These are phyloP conservation scores for Lactarius pseudohatsudake DNA, from an alignment of 768 basidiomycete genomes.

Conservation along the genomic window DNA sequence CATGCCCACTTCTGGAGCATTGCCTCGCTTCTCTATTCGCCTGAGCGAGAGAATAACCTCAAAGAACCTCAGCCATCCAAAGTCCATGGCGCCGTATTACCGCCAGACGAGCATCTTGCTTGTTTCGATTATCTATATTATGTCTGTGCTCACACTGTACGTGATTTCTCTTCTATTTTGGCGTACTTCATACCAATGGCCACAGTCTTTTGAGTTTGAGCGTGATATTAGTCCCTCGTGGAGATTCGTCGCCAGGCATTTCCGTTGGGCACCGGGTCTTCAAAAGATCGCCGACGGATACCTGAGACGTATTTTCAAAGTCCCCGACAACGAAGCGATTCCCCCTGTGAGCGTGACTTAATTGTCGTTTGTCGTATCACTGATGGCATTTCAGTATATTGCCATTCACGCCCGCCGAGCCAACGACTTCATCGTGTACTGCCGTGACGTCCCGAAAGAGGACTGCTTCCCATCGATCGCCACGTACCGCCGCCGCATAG, in stretches of 20 bases:
- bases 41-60: slow-evolving; percentile 34
- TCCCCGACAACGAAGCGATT: slow-evolving; percentile 32
- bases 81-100: slow-evolving; percentile 31
- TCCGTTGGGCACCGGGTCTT: slow-evolving; percentile 38
- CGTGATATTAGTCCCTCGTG: slow-evolving; percentile 39
- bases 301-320: slow-evolving; percentile 34
- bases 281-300: slow-evolving; percentile 36
- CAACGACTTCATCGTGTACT: slow-evolving; percentile 34
- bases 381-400: slow-evolving; percentile 15
- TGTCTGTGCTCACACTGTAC: slow-evolving; percentile 36
- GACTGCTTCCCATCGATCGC: slow-evolving; percentile 44
- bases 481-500: slow-evolving; percentile 29
- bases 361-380: not conserved
- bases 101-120: slow-evolving; percentile 42
- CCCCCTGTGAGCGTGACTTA: slow-evolving; percentile 36
- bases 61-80: slow-evolving; percentile 33
- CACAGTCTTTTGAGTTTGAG: slow-evolving; percentile 36
- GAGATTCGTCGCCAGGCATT: slow-evolving; percentile 38
- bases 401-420: slow-evolving; percentile 25
- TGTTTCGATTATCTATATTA: slow-evolving; percentile 46
- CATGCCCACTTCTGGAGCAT: slow-evolving; percentile 38
- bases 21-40: slow-evolving; percentile 37
- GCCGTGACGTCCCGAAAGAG: slow-evolving; percentile 32
- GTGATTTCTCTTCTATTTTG: slow-evolving; percentile 11
- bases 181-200: slow-evolving; percentile 22